These are phyloP conservation scores for Candida montana DNA, from an alignment of 805 yeast genomes.

Conservation along the genomic window DNA sequence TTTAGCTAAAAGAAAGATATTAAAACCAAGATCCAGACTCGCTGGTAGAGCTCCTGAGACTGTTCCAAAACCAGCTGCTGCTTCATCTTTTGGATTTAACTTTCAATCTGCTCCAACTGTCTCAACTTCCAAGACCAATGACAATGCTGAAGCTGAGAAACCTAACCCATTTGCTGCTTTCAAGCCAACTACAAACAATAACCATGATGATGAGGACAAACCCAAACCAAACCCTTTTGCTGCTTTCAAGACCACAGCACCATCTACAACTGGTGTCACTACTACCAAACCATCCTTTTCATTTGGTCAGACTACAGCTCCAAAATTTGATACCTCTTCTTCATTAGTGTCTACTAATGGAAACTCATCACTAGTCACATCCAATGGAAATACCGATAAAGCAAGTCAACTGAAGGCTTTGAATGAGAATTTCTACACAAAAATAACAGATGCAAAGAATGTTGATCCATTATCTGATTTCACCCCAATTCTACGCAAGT, in stretches of 20 bases:
- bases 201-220: not conserved
- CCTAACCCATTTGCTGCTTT: constrained; percentile 8
- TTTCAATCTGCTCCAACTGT: constrained; percentile 1
- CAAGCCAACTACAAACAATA: not conserved
- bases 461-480: constrained; percentile 51
- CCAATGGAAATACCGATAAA: constrained; percentile 26
- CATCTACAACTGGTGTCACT: constrained; percentile 1
- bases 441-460: constrained; percentile 37
- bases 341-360: constrained; percentile 5
- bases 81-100: constrained; percentile 10
- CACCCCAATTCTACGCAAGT: constrained; percentile 50
- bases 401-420: constrained; percentile 56
- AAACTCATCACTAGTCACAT: constrained; percentile 8
- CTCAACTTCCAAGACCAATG: not conserved
- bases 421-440: constrained; percentile 51
- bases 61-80: constrained; percentile 2
- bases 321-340: not conserved
- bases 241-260: not conserved
- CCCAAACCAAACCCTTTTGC: constrained; percentile 13
- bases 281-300: constrained; percentile 7
- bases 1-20: constrained; percentile 65
- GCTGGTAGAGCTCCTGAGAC: constrained; percentile 12
- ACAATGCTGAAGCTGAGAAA: not conserved
- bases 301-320: constrained; percentile 6
- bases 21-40: constrained; percentile 47